Conservation (phyloP, 768 basidiomycete species). For the Termitomyces sp. region DNA sequence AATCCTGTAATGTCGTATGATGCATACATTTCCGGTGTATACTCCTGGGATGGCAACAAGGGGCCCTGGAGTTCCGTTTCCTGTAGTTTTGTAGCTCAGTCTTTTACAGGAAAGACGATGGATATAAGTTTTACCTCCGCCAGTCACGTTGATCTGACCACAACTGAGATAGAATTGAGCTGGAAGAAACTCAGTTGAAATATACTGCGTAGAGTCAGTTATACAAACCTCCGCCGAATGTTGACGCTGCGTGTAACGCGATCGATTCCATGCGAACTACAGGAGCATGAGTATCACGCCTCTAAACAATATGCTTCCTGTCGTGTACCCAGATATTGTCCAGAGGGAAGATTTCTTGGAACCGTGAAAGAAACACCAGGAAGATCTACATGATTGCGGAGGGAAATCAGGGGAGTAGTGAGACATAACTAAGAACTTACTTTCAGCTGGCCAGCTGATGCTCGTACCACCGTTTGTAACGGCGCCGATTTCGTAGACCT, state of each 20-base stretch:
- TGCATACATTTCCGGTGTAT: constrained; percentile 21
- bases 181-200: not conserved
- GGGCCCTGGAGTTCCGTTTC: constrained; percentile 22
- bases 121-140: constrained; percentile 24
- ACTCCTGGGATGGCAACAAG: constrained; percentile 26
- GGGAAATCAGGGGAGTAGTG: not conserved
- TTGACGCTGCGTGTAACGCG: constrained; percentile 34
- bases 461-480: constrained; percentile 42
- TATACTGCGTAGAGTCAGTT: constrained; percentile 11
- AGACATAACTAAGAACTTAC: constrained; percentile 16
- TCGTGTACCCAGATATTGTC: constrained; percentile 27
- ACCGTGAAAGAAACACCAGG: constrained; percentile 31
- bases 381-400: constrained; percentile 1
- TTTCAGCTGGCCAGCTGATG: constrained; percentile 44
- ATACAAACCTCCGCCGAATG: constrained; percentile 29
- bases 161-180: constrained; percentile 33
- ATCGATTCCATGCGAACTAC: constrained; percentile 35
- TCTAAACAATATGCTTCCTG: not conserved
- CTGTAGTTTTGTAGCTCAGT: constrained; percentile 4
- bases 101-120: constrained; percentile 1
- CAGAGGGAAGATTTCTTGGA: constrained; percentile 30
- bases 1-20: not conserved
- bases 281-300: not conserved
- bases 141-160: constrained; percentile 37
- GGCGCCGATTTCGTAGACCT: constrained; percentile 41